phyloP scores from a whole-genome alignment of 495 filamentous ascomycete genomes.

The Aspergillus wentii region DNA sequence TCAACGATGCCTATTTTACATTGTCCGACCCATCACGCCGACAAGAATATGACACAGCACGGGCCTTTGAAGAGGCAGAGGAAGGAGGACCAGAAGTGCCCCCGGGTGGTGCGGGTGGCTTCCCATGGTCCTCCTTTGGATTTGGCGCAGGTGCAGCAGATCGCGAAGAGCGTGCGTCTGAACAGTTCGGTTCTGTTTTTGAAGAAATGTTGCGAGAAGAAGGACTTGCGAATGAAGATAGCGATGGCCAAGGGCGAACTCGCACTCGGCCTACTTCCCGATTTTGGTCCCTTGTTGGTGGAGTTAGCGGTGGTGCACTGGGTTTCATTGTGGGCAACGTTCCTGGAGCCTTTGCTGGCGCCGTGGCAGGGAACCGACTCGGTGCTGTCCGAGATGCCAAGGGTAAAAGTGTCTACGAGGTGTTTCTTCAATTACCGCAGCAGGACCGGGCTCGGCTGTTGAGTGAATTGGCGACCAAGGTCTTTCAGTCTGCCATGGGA shows the following conservation, averaged over 20 bases:
- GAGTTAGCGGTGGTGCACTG: slow-evolving; percentile 80
- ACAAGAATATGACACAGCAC: slow-evolving; percentile 81
- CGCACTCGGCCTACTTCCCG: slow-evolving; percentile 53
- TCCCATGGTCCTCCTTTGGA: slow-evolving; percentile 60
- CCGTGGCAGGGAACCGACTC: slow-evolving; percentile 85
- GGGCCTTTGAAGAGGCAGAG: slow-evolving; percentile 45
- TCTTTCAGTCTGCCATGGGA: slow-evolving; percentile 50
- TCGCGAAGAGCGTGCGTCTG: slow-evolving; percentile 50
- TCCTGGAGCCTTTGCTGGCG: slow-evolving; percentile 82
- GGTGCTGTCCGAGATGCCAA: slow-evolving; percentile 83
- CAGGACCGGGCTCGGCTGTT: slow-evolving; percentile 72
- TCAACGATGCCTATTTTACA: slow-evolving; percentile 98
- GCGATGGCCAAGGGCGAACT: slow-evolving; percentile 18
- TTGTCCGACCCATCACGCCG: slow-evolving; percentile 76
- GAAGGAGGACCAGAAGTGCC: slow-evolving; percentile 59
- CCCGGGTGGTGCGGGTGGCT: slow-evolving; percentile 38
- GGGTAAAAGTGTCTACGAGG: slow-evolving; percentile 92
- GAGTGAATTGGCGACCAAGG: slow-evolving; percentile 67
- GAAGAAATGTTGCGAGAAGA: slow-evolving; percentile 98
- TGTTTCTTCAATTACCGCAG: slow-evolving; percentile 79
- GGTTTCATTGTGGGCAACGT: slow-evolving; percentile 94
- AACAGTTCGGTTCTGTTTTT: slow-evolving; percentile 87
- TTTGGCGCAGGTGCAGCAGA: slow-evolving; percentile 38
- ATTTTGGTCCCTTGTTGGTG: slow-evolving; percentile 85
- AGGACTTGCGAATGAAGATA: slow-evolving; percentile 65